Conservation (phyloP, 2,329 filamentous ascomycete genomes). For the Aaosphaeria arxii region DNA sequence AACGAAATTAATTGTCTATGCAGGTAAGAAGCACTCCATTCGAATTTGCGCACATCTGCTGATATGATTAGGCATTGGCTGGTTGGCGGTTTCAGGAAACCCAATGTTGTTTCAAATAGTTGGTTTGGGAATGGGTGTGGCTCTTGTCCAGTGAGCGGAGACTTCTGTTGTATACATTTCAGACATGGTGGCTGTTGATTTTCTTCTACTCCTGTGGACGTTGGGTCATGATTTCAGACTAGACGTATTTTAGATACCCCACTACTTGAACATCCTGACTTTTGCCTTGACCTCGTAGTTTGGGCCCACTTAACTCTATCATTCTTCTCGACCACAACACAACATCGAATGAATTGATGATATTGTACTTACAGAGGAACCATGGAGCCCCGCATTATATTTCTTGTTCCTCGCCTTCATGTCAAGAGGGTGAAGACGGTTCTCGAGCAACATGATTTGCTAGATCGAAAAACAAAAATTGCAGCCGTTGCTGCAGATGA, state of each 20-base stretch:
- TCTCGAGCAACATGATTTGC: slow-evolving; percentile 26
- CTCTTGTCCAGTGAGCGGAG: no score
- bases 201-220: no score
- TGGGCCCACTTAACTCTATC: no score
- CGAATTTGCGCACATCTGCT: neutral
- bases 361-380: neutral
- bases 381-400: slow-evolving; percentile 1
- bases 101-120: slow-evolving; percentile 69
- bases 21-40: slow-evolving; percentile 59
- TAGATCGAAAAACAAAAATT: slow-evolving; percentile 31
- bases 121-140: slow-evolving; percentile 25
- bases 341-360: no score
- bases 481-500: slow-evolving; percentile 3
- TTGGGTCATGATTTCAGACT: no score
- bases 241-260: neutral
- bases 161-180: no score
- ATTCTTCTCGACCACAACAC: no score
- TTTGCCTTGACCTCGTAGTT: no score
- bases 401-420: slow-evolving; percentile 28
- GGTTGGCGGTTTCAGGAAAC: slow-evolving; percentile 73
- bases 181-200: no score
- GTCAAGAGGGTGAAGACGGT: slow-evolving; percentile 40
- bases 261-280: neutral
- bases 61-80: slow-evolving; percentile 68
- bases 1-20: slow-evolving; percentile 92